Evolutionary conservation across 345 rosid genomes (phyloP).

Genomic region (Aegle marmelos): DNA sequence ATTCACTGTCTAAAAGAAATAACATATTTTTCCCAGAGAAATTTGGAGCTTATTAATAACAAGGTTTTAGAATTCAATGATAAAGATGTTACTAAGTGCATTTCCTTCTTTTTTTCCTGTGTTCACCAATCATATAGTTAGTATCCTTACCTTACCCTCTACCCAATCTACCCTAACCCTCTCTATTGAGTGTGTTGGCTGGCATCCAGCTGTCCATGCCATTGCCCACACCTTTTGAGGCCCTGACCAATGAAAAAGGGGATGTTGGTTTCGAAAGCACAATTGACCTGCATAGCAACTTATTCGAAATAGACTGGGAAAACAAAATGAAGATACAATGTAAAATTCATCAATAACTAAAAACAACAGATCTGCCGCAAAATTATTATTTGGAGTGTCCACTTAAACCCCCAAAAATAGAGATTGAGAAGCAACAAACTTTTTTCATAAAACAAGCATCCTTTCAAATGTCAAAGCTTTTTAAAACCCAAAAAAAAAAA

Average conservation of each 20-base stretch:
- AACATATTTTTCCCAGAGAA: conserved; percentile 7
- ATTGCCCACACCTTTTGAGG: conserved; percentile 29
- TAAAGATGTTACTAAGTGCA: conserved; percentile 3
- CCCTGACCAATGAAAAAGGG: conserved; percentile 8
- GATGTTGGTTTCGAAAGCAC: conserved; percentile 20
- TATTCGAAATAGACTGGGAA: conserved; percentile 18
- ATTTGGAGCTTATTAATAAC: not conserved
- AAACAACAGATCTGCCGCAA: not conserved
- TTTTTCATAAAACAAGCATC: not conserved
- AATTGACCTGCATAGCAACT: conserved; percentile 33
- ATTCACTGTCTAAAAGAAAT: not conserved
- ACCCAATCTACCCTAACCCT: conserved; percentile 40
- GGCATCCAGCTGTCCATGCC: conserved; percentile 26
- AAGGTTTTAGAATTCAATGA: not conserved
- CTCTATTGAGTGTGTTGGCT: conserved; percentile 24
- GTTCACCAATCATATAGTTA: not conserved
- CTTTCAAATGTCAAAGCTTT: not conserved
- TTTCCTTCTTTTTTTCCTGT: not conserved
- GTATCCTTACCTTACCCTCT: conserved; percentile 38
- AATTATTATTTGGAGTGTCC: not conserved
- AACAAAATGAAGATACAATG: not conserved
- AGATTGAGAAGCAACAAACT: not conserved
- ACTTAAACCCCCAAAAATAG: not conserved
- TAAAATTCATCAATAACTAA: not conserved
- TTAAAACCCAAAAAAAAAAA: not conserved